A percentile compares a stretch with the other conserved stretches of the same genome.
These are phyloP conservation scores for Calophaca sinica DNA, from an alignment of 306 rosid species.

Conservation along the genomic window DNA sequence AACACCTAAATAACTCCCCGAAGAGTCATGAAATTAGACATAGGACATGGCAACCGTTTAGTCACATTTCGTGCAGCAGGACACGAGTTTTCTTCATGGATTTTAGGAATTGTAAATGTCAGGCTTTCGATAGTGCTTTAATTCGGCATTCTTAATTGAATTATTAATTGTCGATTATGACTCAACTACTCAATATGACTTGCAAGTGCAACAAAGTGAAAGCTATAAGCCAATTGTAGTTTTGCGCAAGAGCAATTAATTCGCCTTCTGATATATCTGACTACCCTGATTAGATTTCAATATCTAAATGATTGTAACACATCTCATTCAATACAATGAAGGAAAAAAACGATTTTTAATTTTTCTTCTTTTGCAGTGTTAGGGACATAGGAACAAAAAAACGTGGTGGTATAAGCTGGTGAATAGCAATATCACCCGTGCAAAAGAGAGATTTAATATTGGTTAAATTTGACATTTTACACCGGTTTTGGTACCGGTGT, in stretches of 20 bases:
- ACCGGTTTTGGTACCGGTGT: too few species aligned
- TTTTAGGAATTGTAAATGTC: neutral
- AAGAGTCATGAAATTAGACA: constrained; percentile 8
- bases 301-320: constrained; percentile 4
- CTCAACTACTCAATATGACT: neutral
- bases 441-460: too few species aligned
- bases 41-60: neutral
- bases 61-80: neutral
- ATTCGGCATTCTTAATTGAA: neutral
- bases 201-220: constrained; percentile 18
- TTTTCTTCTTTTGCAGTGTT: too few species aligned
- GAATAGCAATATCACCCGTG: too few species aligned
- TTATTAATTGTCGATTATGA: neutral
- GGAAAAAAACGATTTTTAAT: too few species aligned
- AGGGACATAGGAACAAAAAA: neutral
- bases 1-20: neutral
- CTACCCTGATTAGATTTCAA: constrained; percentile 9
- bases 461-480: too few species aligned
- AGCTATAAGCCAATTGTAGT: constrained; percentile 26
- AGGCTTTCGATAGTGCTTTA: neutral
- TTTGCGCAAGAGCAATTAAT: constrained; percentile 12
- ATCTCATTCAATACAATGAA: neutral
- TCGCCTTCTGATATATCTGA: neutral
- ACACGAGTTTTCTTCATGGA: neutral
- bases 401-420: too few species aligned